Evolutionary conservation across 2,329 filamentous ascomycete species (phyloP).

Genomic region (Microsporum audouinii): DNA sequence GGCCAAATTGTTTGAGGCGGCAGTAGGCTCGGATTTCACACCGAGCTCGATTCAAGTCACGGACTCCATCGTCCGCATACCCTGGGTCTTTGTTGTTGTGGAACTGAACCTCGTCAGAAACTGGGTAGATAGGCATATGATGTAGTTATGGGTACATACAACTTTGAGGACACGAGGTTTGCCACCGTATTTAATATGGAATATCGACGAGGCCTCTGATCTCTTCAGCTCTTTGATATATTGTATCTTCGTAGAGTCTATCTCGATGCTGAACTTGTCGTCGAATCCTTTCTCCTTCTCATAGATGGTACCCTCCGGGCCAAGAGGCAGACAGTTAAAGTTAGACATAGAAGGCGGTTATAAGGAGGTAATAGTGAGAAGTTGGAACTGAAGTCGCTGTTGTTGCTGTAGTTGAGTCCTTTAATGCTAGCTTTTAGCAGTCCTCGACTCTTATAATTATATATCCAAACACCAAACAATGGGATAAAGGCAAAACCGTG

Average conservation of each 20-base stretch:
- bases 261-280: conserved; percentile 11
- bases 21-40: conserved; percentile 14
- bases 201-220: conserved; percentile 13
- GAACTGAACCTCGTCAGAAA: conserved; percentile 9
- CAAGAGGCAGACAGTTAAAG: neutral
- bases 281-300: conserved; percentile 12
- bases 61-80: conserved; percentile 13
- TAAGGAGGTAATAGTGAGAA: too few species aligned
- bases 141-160: conserved; percentile 9
- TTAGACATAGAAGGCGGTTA: conserved; percentile 1
- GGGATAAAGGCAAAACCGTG: too few species aligned
- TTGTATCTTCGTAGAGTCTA: conserved; percentile 9
- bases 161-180: conserved; percentile 14
- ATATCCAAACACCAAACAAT: too few species aligned
- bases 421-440: too few species aligned
- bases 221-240: conserved; percentile 11
- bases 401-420: too few species aligned
- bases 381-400: too few species aligned
- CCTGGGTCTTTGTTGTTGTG: conserved; percentile 13
- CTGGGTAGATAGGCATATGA: neutral
- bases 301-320: conserved; percentile 12
- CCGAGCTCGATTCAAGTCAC: conserved; percentile 13
- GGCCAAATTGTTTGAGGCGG: conserved; percentile 9
- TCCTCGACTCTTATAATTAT: too few species aligned
- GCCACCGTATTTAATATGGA: conserved; percentile 11